phyloP scores from a whole-genome alignment of 202 grass and related monocot species.

The Panicum hallii region DNA sequence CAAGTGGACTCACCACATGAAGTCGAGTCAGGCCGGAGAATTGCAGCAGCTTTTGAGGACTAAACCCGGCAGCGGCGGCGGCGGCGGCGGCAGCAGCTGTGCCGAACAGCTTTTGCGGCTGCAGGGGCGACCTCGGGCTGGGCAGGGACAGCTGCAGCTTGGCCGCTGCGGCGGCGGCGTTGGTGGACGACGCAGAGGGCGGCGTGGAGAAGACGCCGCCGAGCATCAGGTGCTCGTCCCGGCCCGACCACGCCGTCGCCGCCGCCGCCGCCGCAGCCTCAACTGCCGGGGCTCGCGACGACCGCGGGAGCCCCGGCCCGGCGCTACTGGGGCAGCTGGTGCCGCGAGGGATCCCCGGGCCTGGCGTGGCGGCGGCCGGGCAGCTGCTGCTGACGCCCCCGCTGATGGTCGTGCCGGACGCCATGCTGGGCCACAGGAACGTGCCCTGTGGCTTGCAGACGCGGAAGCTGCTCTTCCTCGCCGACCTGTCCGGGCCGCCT shows the following conservation, averaged over 20 bases:
- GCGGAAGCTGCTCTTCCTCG: constrained; percentile 66
- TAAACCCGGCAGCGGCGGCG: constrained; percentile 10
- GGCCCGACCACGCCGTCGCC: background rate
- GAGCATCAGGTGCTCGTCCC: constrained; percentile 52
- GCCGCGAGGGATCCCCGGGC: constrained; percentile 30
- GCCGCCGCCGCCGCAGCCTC: constrained; percentile 27
- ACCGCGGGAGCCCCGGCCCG: constrained; percentile 4
- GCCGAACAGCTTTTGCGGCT: constrained; percentile 42
- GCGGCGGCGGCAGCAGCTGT: constrained; percentile 11
- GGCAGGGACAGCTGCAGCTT: constrained; percentile 61
- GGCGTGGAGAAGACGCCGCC: constrained; percentile 53
- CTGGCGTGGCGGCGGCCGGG: background rate
- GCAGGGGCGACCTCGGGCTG: constrained; percentile 61
- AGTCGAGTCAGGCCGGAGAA: constrained; percentile 47
- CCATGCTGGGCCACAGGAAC: constrained; percentile 87
- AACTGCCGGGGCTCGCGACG: constrained; percentile 34
- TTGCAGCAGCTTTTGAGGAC: constrained; percentile 15
- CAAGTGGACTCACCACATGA: constrained; percentile 36
- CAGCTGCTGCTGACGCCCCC: constrained; percentile 42
- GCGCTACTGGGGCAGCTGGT: constrained; percentile 32
- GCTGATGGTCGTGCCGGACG: constrained; percentile 44
- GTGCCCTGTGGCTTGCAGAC: constrained; percentile 76
- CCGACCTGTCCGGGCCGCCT: constrained; percentile 38
- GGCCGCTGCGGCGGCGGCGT: constrained; percentile 47
- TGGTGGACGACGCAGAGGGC: constrained; percentile 65